phyloP scores from a whole-genome alignment of 2,329 filamentous ascomycete species.

The Exophiala mesophila region DNA sequence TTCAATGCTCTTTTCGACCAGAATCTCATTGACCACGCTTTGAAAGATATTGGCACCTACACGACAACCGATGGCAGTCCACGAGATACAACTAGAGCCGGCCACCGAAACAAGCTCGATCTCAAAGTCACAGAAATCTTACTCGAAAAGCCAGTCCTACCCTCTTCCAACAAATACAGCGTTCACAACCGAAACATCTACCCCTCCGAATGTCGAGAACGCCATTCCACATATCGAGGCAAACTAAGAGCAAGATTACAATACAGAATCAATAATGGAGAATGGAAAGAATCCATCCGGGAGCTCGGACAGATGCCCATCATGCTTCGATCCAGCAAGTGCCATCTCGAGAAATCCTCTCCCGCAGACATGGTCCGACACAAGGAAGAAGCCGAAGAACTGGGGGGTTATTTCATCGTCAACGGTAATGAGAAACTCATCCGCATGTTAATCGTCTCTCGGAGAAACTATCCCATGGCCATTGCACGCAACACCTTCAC shows the following conservation, averaged over 20 bases:
- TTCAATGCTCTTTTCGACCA: slow-evolving; percentile 87
- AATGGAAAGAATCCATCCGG: slow-evolving; percentile 73
- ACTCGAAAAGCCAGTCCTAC: slow-evolving; percentile 75
- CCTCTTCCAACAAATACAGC: slow-evolving; percentile 76
- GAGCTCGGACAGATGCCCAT: slow-evolving; percentile 87
- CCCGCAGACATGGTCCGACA: slow-evolving; percentile 75
- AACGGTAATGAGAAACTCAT: slow-evolving; percentile 98
- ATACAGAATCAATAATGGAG: slow-evolving; percentile 79
- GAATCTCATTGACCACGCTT: slow-evolving; percentile 67
- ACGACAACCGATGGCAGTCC: slow-evolving; percentile 75
- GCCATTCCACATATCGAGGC: slow-evolving; percentile 86
- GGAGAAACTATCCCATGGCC: slow-evolving; percentile 91
- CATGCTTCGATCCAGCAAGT: slow-evolving; percentile 90
- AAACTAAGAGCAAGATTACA: slow-evolving; percentile 78
- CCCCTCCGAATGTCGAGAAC: slow-evolving; percentile 88
- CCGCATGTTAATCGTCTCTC: slow-evolving; percentile 81
- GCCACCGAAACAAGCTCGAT: slow-evolving; percentile 62
- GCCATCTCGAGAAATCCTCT: slow-evolving; percentile 80
- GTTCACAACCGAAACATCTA: slow-evolving; percentile 75
- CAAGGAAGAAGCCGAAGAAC: slow-evolving; percentile 93
- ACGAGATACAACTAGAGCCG: slow-evolving; percentile 29
- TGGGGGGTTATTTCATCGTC: slow-evolving; percentile 95
- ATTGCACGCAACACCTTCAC: slow-evolving; percentile 87
- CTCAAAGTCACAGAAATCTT: slow-evolving; percentile 76
- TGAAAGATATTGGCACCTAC: slow-evolving; percentile 87